Evolutionary conservation across 805 yeast genomes (phyloP), one percentile per base, ranked within the genome.

Genomic region (Debaryomyces castellii): DNA sequence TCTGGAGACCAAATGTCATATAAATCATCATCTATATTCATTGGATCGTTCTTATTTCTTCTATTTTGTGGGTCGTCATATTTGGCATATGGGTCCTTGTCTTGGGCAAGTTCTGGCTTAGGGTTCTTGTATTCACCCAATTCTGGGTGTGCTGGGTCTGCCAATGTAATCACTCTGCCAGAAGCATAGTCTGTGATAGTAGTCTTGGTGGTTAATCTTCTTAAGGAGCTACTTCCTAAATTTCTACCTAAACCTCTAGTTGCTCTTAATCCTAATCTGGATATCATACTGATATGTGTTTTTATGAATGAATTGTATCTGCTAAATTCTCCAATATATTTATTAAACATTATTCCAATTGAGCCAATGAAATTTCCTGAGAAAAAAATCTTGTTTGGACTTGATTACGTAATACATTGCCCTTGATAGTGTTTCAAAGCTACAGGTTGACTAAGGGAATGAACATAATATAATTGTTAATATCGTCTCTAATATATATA

Each of bases 1-100:
- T 88, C 95, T 10, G 96, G 94, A 7, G 96, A 80, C 96, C 96
- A 88, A 75, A 87, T 77, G 64, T 88, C 91, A 59, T 83, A 74
- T 64, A 80, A 69, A 59, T 88, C 96, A 53, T 83, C 86, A 56
- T 83, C 80, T 45, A 82, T 80, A 62, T 82, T 83, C 52, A 87
- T 64, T 23, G 89, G 87, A 51, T 88, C 90, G 52, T 80, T 78
- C 52, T 79, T 73, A 72, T 88, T 87, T 68, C 95, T 82, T 71
- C 92, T 80, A 64, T 83, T 80, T 67, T 87, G 95, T 55, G 73
- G 87, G 63, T 87, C 92, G 62, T 87, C 94, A 66, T 83, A 88
- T 59, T 80, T 82, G 49, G 67, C 74, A 60, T 85, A 82, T 38
- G 94, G 95, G 60, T 80, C 84, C 63, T 83, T 81, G 55, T 73